Conservation (phyloP, 1,284 basidiomycete species). For the Pholiota adiposa region DNA sequence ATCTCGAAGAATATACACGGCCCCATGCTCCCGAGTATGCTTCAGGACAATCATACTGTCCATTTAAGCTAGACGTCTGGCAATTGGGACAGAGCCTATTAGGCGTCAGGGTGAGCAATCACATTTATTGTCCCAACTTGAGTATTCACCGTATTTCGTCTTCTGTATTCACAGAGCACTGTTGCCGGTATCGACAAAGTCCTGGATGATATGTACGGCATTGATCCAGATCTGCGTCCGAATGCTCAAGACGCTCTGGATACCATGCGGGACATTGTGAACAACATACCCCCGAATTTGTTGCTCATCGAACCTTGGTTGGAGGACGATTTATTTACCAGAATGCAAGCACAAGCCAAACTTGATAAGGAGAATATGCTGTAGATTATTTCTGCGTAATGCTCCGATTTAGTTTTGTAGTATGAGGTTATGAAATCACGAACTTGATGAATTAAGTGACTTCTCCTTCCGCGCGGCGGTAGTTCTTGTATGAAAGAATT, state of each 20-base stretch:
- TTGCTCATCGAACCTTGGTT: neutral
- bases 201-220: conserved; percentile 9
- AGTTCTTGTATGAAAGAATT: no score
- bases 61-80: conserved; percentile 36
- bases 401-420: no score
- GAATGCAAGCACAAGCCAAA: no score
- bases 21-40: conserved; percentile 24
- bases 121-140: no score
- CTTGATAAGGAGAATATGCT: no score
- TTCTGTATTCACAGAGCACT: conserved; percentile 17
- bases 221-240: conserved; percentile 3
- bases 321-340: neutral
- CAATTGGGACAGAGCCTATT: conserved; percentile 25
- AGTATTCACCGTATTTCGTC: neutral
- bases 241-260: conserved; percentile 14
- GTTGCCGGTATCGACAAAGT: conserved; percentile 20
- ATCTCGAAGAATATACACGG: conserved; percentile 18
- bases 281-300: conserved; percentile 15
- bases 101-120: conserved; percentile 21
- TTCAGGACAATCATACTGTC: conserved; percentile 26
- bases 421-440: no score
- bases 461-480: no score
- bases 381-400: no score
- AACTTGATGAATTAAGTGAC: no score
- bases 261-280: conserved; percentile 10